A percentile compares a stretch with the other conserved stretches of the same genome.
These are phyloP conservation scores for Metschnikowia peoriensis DNA, from an alignment of 805 yeast genomes.

Conservation along the genomic window DNA sequence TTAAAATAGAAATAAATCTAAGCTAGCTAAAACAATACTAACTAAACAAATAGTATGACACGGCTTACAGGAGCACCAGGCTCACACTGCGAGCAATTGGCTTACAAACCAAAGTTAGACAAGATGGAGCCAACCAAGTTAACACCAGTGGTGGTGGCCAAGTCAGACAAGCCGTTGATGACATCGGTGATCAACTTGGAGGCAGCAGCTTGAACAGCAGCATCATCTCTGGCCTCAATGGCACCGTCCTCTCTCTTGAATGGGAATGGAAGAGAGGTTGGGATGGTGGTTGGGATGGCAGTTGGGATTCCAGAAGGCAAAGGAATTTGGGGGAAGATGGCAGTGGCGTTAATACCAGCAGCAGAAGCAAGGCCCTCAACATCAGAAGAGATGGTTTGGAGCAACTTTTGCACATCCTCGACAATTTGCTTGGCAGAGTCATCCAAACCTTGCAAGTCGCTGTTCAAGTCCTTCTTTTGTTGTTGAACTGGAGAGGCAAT, in stretches of 20 bases:
- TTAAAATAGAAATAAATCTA: too few relatives aligned
- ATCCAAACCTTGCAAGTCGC: background rate
- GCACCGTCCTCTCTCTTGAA: background rate
- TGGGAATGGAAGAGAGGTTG: background rate
- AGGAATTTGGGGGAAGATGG: background rate
- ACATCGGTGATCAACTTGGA: background rate
- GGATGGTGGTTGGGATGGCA: background rate
- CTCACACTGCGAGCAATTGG: background rate
- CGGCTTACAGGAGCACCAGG: background rate
- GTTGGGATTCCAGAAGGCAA: background rate
- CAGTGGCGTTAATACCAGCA: background rate
- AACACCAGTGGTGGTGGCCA: background rate
- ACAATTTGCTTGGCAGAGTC: background rate
- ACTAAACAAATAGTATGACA: background rate
- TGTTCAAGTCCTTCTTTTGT: background rate
- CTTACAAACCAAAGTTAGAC: background rate
- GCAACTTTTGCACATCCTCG: background rate
- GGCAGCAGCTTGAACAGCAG: background rate
- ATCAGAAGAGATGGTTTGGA: background rate
- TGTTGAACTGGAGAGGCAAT: background rate
- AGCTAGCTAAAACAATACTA: background rate
- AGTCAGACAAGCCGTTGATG: background rate
- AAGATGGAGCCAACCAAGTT: background rate
- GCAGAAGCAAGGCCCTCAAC: background rate
- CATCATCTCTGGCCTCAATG: background rate